Percentiles rank a stretch among this genome's conserved stretches.
Conservation (phyloP, 495 filamentous ascomycete species). For the Podospora pseudocomata region DNA sequence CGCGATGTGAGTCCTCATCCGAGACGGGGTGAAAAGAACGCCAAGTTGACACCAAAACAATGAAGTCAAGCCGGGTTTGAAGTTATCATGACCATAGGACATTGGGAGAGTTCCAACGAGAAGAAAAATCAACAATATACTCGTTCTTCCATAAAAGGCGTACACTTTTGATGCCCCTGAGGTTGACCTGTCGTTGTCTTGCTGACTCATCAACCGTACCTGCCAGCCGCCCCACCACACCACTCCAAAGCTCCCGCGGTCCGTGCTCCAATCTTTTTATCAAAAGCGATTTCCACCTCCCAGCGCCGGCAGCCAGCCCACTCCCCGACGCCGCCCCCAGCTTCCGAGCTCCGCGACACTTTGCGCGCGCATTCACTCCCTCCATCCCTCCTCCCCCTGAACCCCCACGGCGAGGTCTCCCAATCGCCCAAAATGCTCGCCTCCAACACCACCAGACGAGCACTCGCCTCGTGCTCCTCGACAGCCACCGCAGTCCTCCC, state of each 20-base stretch:
- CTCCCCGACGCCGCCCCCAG: slow-evolving; percentile 3
- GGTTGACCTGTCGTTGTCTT: neutral
- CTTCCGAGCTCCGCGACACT: slow-evolving; percentile 1
- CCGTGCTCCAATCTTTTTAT: slow-evolving; percentile 12
- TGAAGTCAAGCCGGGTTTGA: no score
- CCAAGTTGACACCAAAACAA: no score
- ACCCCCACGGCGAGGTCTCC: neutral
- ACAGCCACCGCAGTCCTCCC: slow-evolving; percentile 49
- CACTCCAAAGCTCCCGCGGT: slow-evolving; percentile 4
- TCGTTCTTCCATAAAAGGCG: no score
- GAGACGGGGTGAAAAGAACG: no score
- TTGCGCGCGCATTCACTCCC: neutral
- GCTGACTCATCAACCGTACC: slow-evolving; percentile 16
- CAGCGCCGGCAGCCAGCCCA: neutral
- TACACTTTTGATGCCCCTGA: neutral
- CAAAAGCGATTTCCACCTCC: slow-evolving; percentile 2
- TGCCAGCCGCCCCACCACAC: slow-evolving; percentile 8
- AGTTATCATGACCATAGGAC: no score
- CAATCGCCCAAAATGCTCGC: slow-evolving; percentile 44
- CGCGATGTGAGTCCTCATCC: no score
- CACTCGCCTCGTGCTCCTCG: slow-evolving; percentile 34
- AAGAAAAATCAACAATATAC: no score
- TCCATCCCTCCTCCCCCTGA: neutral
- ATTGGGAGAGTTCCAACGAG: no score
- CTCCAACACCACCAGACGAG: slow-evolving; percentile 41